Percentiles rank a stretch among this genome's conserved stretches.
Conservation (phyloP, 169 alveolate species). For the Eimeria necatrix region DNA sequence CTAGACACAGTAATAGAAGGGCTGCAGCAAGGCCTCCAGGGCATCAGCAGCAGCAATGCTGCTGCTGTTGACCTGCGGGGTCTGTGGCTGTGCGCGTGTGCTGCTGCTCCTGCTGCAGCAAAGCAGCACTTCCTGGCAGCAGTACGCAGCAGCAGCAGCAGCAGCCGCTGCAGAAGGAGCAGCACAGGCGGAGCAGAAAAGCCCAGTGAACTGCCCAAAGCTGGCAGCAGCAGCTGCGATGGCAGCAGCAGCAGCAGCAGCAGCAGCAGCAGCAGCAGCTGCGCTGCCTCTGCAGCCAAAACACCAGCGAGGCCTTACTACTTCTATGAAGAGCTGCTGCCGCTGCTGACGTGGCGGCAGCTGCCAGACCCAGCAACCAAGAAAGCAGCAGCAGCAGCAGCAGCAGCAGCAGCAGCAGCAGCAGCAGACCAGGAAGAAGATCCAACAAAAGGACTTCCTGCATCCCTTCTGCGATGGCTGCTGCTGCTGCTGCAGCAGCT, state of each 20-base stretch:
- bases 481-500: slow-evolving; percentile 73
- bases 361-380: neutral
- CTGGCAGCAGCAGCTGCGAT: neutral
- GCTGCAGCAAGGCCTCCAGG: slow-evolving; percentile 41
- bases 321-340: slow-evolving; percentile 45
- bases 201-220: too few species aligned
- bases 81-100: slow-evolving; percentile 31
- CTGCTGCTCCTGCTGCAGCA: slow-evolving; percentile 58
- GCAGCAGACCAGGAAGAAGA: neutral
- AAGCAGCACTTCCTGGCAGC: slow-evolving; percentile 64
- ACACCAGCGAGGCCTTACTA: slow-evolving; percentile 14
- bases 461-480: slow-evolving; percentile 1
- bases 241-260: slow-evolving; percentile 37
- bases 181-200: neutral
- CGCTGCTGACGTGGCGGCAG: slow-evolving; percentile 39
- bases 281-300: neutral
- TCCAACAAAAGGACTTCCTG: slow-evolving; percentile 4
- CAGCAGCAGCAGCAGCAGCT: slow-evolving; percentile 27
- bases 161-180: neutral
- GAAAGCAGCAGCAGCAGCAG: slow-evolving; percentile 21
- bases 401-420: slow-evolving; percentile 14
- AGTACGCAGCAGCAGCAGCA: slow-evolving; percentile 23
- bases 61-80: slow-evolving; percentile 12
- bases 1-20: slow-evolving; percentile 9
- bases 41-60: slow-evolving; percentile 46